A percentile compares a stretch with the other conserved stretches of the same genome.
Evolutionary conservation across 129 eudicot species (phyloP).

Genomic region (Logfia minima): DNA sequence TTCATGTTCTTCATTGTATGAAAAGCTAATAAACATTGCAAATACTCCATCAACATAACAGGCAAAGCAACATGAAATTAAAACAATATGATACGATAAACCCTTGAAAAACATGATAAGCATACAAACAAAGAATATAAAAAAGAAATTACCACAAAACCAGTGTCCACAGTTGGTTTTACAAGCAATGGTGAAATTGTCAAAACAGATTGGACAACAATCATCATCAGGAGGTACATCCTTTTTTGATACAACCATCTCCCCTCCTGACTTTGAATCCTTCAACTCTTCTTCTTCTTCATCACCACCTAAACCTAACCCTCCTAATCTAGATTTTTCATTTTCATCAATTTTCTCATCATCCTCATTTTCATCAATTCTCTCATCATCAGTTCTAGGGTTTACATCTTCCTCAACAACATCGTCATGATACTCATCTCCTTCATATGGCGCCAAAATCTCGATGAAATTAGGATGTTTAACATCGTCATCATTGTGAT

Average conservation of each 20-base stretch:
- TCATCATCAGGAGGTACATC: constrained; percentile 58
- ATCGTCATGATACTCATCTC: background rate
- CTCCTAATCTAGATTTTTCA: constrained; percentile 24
- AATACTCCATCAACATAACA: background rate
- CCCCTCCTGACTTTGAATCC: constrained; percentile 12
- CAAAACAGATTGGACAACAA: constrained; percentile 62
- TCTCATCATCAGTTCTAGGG: constrained; percentile 18
- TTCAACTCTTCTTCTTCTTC: constrained; percentile 16
- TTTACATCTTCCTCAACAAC: constrained; percentile 17
- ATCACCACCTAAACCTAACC: constrained; percentile 13
- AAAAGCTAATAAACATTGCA: background rate
- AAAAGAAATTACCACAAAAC: constrained; percentile 49
- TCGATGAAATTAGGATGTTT: background rate
- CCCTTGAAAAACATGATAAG: constrained; percentile 20
- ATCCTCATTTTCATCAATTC: background rate
- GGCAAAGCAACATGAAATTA: background rate
- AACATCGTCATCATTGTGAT: background rate
- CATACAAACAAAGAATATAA: background rate
- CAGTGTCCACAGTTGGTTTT: constrained; percentile 58
- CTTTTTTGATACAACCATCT: constrained; percentile 20
- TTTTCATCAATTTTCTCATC: background rate
- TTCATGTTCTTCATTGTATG: background rate
- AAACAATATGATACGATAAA: constrained; percentile 1
- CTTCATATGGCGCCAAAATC: background rate
- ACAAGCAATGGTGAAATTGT: constrained; percentile 41